Evolutionary conservation across 2,329 filamentous ascomycete genomes (phyloP).

Genomic region (Coleophoma crateriformis): DNA sequence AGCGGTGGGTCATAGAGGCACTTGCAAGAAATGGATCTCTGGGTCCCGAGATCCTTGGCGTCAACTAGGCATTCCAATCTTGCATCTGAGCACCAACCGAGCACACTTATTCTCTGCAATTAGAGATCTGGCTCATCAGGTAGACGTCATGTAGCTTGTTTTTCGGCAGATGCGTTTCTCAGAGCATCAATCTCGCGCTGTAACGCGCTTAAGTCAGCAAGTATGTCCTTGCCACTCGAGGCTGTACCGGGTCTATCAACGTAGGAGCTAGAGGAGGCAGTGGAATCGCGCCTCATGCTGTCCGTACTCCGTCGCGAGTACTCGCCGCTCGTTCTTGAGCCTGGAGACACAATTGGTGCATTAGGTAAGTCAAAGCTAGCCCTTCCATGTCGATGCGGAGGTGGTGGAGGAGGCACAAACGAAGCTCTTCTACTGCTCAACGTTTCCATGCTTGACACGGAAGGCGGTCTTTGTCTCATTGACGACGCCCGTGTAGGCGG

Average conservation of each 20-base stretch:
- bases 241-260: conserved; percentile 27
- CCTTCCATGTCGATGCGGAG: conserved; percentile 32
- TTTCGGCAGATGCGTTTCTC: conserved; percentile 33
- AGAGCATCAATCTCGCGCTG: conserved; percentile 72
- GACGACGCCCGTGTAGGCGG: conserved; percentile 29
- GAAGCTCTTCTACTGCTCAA: conserved; percentile 19
- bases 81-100: not conserved
- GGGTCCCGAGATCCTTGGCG: no score
- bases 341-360: conserved; percentile 8
- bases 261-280: conserved; percentile 11
- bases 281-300: conserved; percentile 12
- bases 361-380: conserved; percentile 18
- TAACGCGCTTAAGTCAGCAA: conserved; percentile 66
- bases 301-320: conserved; percentile 16
- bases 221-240: conserved; percentile 49
- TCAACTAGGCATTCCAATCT: no score
- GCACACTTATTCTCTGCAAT: not conserved
- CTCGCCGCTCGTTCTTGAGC: conserved; percentile 17
- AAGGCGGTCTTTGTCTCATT: conserved; percentile 13
- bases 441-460: conserved; percentile 19
- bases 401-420: conserved; percentile 26
- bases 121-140: no score
- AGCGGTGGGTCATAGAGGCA: no score
- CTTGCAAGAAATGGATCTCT: no score
- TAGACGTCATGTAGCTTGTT: conserved; percentile 7